Conservation (phyloP, 1,139 yeast genomes). For the Ogataea hybrid region DNA sequence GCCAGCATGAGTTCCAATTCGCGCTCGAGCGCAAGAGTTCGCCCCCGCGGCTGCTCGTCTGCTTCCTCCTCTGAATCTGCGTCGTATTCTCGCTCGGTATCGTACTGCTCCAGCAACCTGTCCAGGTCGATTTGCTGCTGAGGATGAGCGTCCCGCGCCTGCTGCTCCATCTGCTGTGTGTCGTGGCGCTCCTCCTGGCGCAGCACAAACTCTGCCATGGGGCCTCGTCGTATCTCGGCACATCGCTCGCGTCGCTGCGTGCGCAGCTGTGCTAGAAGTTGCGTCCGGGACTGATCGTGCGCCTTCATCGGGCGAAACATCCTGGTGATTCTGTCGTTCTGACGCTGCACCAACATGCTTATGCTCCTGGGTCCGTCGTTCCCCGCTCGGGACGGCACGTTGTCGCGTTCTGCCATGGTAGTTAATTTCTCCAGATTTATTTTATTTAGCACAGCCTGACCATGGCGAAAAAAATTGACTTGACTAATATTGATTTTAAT, state of each 20-base stretch:
- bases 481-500: constrained; percentile 2
- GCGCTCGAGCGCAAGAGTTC: no score
- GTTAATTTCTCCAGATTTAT: constrained; percentile 6
- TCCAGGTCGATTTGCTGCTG: constrained; percentile 16
- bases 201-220: constrained; percentile 26
- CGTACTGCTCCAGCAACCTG: constrained; percentile 19
- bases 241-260: constrained; percentile 16
- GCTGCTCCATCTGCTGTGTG: constrained; percentile 1
- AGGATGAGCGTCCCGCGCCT: constrained; percentile 13
- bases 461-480: constrained; percentile 4
- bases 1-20: constrained; percentile 6
- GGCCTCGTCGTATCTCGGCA: constrained; percentile 19
- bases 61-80: constrained; percentile 26
- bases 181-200: constrained; percentile 12
- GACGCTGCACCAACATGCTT: constrained; percentile 3
- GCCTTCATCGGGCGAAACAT: constrained; percentile 22
- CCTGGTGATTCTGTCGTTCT: constrained; percentile 16
- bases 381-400: background rate
- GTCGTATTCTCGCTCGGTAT: constrained; percentile 24
- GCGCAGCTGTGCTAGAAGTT: constrained; percentile 12
- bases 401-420: background rate
- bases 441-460: constrained; percentile 5
- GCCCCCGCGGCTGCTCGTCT: background rate
- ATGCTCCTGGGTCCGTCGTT: background rate
- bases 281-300: background rate